A percentile compares a stretch with the other conserved stretches of the same genome.
These are phyloP conservation scores for Trichosporon inkin DNA, from an alignment of 1,284 basidiomycete genomes.

Conservation along the genomic window DNA sequence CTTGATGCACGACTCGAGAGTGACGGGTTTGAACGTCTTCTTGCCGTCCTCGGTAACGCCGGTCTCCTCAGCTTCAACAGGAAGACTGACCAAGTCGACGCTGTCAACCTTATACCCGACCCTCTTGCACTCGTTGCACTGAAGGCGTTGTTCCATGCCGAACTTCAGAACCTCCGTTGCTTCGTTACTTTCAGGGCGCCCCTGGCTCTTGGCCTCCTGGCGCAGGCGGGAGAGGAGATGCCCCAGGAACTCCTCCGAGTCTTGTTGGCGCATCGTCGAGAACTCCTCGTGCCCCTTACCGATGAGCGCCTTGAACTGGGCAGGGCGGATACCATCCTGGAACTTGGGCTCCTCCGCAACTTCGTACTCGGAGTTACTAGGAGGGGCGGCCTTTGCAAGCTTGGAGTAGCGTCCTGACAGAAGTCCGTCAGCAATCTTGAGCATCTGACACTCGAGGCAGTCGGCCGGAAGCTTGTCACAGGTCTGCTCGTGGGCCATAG, in stretches of 20 bases:
- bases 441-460: conserved; percentile 92
- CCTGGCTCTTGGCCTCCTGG: conserved; percentile 60
- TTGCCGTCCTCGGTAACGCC: conserved; percentile 61
- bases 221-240: conserved; percentile 71
- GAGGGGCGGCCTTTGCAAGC: conserved; percentile 52
- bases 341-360: conserved; percentile 54
- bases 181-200: conserved; percentile 49
- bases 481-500: conserved; percentile 58
- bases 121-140: conserved; percentile 75
- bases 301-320: conserved; percentile 81
- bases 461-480: conserved; percentile 74
- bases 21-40: conserved; percentile 63
- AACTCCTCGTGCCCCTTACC: conserved; percentile 94
- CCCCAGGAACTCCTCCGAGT: conserved; percentile 90
- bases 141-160: conserved; percentile 75
- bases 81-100: conserved; percentile 72
- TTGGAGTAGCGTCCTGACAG: conserved; percentile 86
- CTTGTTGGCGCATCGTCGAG: conserved; percentile 94
- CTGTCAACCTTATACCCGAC: conserved; percentile 83
- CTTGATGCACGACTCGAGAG: conserved; percentile 66
- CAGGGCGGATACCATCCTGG: conserved; percentile 80
- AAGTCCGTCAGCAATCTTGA: conserved; percentile 87
- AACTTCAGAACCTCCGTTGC: conserved; percentile 76
- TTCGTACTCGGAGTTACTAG: conserved; percentile 38
- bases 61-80: conserved; percentile 64